Evolutionary conservation across 2,329 filamentous ascomycete genomes (phyloP), one percentile per base, ranked within the genome.

Genomic region (Clonostachys rosea): DNA sequence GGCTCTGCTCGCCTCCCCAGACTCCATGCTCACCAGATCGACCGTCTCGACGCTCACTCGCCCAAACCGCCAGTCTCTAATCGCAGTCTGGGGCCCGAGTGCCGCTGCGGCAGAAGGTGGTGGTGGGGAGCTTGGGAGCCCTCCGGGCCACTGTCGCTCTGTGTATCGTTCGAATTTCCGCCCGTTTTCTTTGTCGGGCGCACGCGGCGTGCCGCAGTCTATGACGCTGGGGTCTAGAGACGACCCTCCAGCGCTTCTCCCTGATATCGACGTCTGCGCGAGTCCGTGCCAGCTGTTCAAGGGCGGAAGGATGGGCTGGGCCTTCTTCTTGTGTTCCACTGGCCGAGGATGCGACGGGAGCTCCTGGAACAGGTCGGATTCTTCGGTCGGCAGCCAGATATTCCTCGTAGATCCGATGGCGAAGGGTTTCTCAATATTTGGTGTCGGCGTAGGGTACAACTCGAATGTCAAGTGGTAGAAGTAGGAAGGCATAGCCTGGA

Each of bases 11-110:
- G 18, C 40, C 11, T n/a, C 13, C 24, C 73, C 69, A 7, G 60
- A 61, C 14, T 65, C 56, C 63, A 70, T 69, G 35, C 49, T 50
- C 20, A 50, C 50, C 48, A 91, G 84, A 64, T 95, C 87, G 64
- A 96, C 83, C 59, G 88, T 89, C 64, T 92, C 84, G 40, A 96
- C 81, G 46, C 78, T 80, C 45, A 97, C 78, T n/a, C 74, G 75
- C 41, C 86, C 88, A 63, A 95, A 90, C 46, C 94, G 78, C 85
- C 89, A 92, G 65, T 97, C 92, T 47, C 67, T 70, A 5, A 68
- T 66, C 3, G 81, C 80, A 40, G 67, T 73, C 49, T 68, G 62
- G 2, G 74, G 74, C 14, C 68, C 67, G 47, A 79, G 68, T 4
- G 71, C 73, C 14, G 70, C 64, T 35, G 57, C 63, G 5, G 72